phyloP scores from a whole-genome alignment of 2,329 filamentous ascomycete species.

The Alternaria sp. region DNA sequence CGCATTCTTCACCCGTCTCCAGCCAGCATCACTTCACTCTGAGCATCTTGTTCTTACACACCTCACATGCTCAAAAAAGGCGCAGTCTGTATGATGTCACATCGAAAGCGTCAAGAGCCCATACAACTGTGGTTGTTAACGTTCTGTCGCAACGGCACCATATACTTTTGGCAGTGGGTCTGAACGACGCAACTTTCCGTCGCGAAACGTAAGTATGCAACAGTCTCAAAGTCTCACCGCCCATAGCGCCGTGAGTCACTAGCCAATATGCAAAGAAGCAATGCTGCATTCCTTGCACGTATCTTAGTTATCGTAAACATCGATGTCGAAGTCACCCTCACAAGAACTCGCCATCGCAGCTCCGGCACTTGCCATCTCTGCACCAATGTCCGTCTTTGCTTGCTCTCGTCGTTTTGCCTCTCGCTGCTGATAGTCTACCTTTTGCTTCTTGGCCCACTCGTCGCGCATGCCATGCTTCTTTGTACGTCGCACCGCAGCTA shows the following conservation, averaged over 20 bases:
- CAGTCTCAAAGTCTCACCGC: background rate
- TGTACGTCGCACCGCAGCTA: background rate
- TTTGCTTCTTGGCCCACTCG: background rate
- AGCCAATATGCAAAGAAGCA: background rate
- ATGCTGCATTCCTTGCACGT: background rate
- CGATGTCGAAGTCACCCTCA: conserved; percentile 1
- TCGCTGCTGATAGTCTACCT: background rate
- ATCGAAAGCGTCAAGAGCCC: background rate
- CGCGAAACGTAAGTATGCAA: background rate
- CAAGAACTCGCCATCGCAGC: background rate
- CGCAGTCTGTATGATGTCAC: background rate
- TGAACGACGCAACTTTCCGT: background rate
- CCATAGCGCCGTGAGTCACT: background rate
- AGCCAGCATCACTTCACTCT: background rate
- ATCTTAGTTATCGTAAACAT: background rate
- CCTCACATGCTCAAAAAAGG: background rate
- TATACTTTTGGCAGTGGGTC: background rate
- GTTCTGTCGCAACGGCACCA: background rate
- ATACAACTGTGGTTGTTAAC: background rate
- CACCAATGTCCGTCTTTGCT: background rate
- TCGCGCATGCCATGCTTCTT: background rate
- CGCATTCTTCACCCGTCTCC: background rate
- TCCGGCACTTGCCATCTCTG: background rate
- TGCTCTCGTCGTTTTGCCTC: background rate
- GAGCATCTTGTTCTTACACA: background rate